These are phyloP conservation scores for Fomitopsis palustris DNA, from an alignment of 1,284 basidiomycete genomes.

Conservation along the genomic window DNA sequence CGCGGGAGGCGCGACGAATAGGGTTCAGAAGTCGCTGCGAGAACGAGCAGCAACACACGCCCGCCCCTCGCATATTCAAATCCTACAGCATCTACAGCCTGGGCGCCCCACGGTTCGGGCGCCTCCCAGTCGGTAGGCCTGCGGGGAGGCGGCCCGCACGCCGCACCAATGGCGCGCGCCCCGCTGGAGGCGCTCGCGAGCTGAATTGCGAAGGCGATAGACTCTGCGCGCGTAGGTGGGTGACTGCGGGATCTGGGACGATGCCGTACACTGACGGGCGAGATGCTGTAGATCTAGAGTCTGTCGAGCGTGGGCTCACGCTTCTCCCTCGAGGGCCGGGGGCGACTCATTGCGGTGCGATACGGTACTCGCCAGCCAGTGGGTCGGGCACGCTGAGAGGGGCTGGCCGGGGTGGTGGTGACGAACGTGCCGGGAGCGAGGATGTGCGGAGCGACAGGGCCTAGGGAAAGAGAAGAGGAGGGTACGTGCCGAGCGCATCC, in stretches of 20 bases:
- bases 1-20: too few species aligned
- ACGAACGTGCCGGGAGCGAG: neutral
- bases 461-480: neutral
- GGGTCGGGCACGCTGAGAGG: neutral
- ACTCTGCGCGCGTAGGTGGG: neutral
- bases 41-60: too few species aligned
- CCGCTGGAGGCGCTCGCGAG: neutral
- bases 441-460: neutral
- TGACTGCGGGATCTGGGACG: neutral
- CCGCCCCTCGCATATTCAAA: too few species aligned
- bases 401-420: neutral
- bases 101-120: too few species aligned
- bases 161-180: neutral
- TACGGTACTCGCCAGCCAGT: too few species aligned
- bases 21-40: too few species aligned
- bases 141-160: neutral
- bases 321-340: neutral
- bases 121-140: too few species aligned
- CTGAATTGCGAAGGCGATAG: neutral
- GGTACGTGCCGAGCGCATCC: neutral
- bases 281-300: neutral
- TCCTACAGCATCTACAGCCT: too few species aligned
- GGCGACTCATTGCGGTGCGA: neutral
- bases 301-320: neutral
- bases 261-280: neutral